These are phyloP conservation scores for Endoconidiophora polonica DNA, from an alignment of 2,329 filamentous ascomycete genomes.

Conservation along the genomic window DNA sequence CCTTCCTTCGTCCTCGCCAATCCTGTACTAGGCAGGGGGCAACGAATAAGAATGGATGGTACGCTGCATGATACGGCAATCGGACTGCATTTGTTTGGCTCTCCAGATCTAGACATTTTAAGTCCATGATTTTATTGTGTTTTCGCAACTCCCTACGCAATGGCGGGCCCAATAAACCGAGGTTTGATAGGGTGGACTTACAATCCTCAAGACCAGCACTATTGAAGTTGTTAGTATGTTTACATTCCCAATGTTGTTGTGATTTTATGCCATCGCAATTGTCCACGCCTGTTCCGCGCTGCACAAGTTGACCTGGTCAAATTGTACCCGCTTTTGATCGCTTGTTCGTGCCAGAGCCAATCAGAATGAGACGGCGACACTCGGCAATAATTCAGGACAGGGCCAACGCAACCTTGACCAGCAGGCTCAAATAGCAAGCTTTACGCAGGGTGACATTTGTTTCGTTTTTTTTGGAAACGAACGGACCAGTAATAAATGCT, in stretches of 20 bases:
- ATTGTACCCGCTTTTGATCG: neutral
- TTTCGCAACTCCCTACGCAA: neutral
- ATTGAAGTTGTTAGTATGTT: constrained; percentile 8
- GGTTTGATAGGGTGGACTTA: constrained; percentile 2
- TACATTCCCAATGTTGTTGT: no score
- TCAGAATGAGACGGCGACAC: constrained; percentile 3
- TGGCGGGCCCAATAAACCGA: no score
- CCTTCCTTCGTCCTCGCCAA: neutral
- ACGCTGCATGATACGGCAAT: no score
- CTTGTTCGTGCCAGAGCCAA: neutral
- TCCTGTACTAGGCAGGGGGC: neutral
- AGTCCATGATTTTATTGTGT: neutral
- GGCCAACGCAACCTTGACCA: no score
- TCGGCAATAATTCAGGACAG: neutral
- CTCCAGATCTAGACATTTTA: no score
- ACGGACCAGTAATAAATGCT: neutral
- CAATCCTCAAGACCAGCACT: constrained; percentile 13
- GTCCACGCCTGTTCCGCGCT: no score
- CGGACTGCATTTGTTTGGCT: no score
- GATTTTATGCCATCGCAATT: no score
- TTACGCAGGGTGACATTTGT: neutral
- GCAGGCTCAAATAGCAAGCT: neutral
- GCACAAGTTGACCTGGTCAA: no score
- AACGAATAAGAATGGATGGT: neutral
- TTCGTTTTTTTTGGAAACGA: neutral